Percentiles rank a stretch among this genome's conserved stretches.
Evolutionary conservation across 2,329 filamentous ascomycete species (phyloP).

Genomic region (Fusarium protoensiforme): DNA sequence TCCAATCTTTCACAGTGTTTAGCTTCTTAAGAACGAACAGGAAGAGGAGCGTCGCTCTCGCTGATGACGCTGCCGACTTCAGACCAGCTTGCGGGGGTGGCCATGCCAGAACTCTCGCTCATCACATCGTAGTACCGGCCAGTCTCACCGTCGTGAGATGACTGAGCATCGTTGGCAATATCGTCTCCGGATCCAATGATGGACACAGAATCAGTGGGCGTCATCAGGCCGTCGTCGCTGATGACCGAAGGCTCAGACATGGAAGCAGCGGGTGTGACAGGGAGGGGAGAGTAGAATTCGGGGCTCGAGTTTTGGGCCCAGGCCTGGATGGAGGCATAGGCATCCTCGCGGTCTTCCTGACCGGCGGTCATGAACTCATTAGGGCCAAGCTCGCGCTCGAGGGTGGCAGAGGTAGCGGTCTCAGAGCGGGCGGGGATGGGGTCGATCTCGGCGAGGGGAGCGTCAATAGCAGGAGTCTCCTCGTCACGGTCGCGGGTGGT

Average conservation of each 20-base stretch:
- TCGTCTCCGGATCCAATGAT: constrained; percentile 64
- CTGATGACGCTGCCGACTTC: constrained; percentile 73
- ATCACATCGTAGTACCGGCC: constrained; percentile 63
- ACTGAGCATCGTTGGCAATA: constrained; percentile 55
- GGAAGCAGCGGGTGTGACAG: constrained; percentile 60
- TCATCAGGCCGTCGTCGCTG: constrained; percentile 63
- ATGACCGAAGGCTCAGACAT: constrained; percentile 64
- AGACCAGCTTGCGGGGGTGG: constrained; percentile 72
- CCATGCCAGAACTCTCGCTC: constrained; percentile 69
- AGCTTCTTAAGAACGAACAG: constrained; percentile 45
- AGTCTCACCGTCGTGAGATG: constrained; percentile 51
- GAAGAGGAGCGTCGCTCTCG: constrained; percentile 58
- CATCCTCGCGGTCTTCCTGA: constrained; percentile 58
- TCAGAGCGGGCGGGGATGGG: constrained; percentile 31
- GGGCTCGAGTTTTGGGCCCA: constrained; percentile 68
- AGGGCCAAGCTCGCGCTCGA: constrained; percentile 51
- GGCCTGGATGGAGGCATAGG: constrained; percentile 71
- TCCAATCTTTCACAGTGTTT: background rate
- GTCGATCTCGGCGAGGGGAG: constrained; percentile 49
- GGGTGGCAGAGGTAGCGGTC: constrained; percentile 42
- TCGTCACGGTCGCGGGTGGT: constrained; percentile 56
- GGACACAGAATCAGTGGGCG: constrained; percentile 69
- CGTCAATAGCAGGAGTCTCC: constrained; percentile 31
- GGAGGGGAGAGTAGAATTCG: constrained; percentile 71
- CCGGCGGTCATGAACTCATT: constrained; percentile 66